Conservation (phyloP, 495 filamentous ascomycete genomes). For the Neurospora sp. region DNA sequence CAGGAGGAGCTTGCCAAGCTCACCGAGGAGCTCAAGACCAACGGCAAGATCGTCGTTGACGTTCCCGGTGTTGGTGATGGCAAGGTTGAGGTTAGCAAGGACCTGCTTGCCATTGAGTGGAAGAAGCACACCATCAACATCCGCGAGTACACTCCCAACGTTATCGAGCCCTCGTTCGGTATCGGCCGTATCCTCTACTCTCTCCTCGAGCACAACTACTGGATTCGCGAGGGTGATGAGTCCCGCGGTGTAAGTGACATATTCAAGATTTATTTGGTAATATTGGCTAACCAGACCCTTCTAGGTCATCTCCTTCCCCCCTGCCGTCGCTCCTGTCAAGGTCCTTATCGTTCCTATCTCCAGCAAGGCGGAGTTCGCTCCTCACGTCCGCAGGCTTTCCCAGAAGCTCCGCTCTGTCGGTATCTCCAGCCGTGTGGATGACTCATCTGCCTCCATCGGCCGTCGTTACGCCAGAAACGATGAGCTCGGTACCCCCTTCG, state of each 20-base stretch:
- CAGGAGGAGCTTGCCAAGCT: constrained; percentile 65
- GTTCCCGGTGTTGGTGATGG: constrained; percentile 42
- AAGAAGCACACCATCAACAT: constrained; percentile 56
- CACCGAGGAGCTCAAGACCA: constrained; percentile 50
- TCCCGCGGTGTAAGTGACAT: constrained; percentile 51
- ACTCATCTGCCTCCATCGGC: constrained; percentile 59
- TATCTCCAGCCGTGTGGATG: constrained; percentile 57
- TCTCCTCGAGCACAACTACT: constrained; percentile 71
- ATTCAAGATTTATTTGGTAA: neutral
- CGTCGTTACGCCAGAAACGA: constrained; percentile 67
- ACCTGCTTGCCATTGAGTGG: constrained; percentile 62
- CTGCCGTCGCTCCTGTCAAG: constrained; percentile 62
- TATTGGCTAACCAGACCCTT: constrained; percentile 8
- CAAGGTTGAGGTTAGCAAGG: constrained; percentile 60
- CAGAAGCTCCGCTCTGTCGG: constrained; percentile 49
- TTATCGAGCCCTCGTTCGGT: constrained; percentile 80
- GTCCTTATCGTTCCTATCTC: constrained; percentile 67
- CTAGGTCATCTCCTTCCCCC: constrained; percentile 66
- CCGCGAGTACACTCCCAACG: constrained; percentile 71
- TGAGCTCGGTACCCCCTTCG: constrained; percentile 62
- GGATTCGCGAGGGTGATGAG: constrained; percentile 60
- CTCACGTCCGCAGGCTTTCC: constrained; percentile 45
- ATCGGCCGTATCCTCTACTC: constrained; percentile 73
- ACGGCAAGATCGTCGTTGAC: constrained; percentile 57
- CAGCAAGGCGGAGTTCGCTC: constrained; percentile 48